Conservation (phyloP, 2,329 filamentous ascomycete genomes). For the Alternaria infectoria region DNA sequence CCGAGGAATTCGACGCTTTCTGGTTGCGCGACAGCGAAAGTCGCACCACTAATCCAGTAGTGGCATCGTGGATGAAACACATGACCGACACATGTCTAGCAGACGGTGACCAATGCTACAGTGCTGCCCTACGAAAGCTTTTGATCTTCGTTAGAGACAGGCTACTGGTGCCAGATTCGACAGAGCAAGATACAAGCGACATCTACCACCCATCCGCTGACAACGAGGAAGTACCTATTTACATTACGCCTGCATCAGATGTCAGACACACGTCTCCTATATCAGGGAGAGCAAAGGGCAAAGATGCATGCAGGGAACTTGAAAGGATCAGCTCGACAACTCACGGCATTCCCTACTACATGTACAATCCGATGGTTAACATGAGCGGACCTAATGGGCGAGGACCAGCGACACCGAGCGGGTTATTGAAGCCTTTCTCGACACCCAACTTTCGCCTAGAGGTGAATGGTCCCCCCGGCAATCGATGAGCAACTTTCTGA, state of each 20-base stretch:
- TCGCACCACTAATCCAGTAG: not conserved
- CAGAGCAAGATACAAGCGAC: not conserved
- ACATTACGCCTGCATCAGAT: no score
- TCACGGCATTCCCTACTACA: not conserved
- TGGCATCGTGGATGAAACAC: not conserved
- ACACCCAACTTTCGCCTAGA: not conserved
- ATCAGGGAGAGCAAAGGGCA: not conserved
- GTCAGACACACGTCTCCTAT: no score
- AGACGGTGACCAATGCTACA: not conserved
- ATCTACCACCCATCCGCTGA: no score
- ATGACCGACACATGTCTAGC: not conserved
- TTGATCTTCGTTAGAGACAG: not conserved
- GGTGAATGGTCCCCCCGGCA: not conserved
- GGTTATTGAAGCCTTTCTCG: not conserved
- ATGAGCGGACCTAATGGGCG: not conserved
- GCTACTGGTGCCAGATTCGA: not conserved
- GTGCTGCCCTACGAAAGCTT: not conserved
- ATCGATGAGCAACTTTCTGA: not conserved
- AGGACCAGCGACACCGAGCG: not conserved
- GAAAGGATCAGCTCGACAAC: not conserved
- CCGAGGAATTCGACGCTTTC: not conserved
- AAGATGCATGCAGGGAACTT: not conserved
- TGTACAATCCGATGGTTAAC: not conserved
- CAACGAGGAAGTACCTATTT: no score
- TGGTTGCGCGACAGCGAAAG: not conserved